Evolutionary conservation across 2,329 filamentous ascomycete species (phyloP).

Genomic region (Trichoderma asperellum): DNA sequence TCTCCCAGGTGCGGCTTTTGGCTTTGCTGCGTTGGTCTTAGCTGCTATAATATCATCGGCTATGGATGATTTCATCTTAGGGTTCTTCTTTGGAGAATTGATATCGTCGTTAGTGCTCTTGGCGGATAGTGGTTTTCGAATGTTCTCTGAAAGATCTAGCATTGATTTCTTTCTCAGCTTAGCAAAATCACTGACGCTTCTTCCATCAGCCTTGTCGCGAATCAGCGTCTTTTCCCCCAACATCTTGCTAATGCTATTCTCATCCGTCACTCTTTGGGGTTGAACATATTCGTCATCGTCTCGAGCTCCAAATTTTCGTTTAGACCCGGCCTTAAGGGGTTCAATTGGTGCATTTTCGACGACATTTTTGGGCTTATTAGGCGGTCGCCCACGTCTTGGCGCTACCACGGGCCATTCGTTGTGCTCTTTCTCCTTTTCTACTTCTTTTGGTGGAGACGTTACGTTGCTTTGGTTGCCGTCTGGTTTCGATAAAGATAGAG

Average conservation of each 20-base stretch:
- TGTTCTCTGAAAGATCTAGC: slow-evolving; percentile 35
- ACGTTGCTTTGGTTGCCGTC: slow-evolving; percentile 22
- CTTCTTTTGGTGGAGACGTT: not conserved
- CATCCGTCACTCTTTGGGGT: slow-evolving; percentile 35
- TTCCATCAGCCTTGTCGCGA: slow-evolving; percentile 45
- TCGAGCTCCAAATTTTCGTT: slow-evolving; percentile 60
- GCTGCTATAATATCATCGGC: slow-evolving; percentile 45
- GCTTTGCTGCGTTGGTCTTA: slow-evolving; percentile 44
- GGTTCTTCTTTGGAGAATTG: slow-evolving; percentile 59
- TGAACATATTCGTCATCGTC: slow-evolving; percentile 55
- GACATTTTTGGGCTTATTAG: not conserved
- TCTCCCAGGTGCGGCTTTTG: slow-evolving; percentile 37
- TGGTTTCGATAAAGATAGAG: slow-evolving; percentile 37
- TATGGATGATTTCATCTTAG: slow-evolving; percentile 43
- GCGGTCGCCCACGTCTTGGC: not conserved
- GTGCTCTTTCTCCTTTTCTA: not conserved
- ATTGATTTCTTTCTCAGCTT: slow-evolving; percentile 47
- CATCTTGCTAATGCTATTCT: slow-evolving; percentile 36
- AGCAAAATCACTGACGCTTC: slow-evolving; percentile 53
- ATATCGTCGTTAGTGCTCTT: slow-evolving; percentile 66
- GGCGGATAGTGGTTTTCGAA: slow-evolving; percentile 55
- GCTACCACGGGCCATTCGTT: not conserved
- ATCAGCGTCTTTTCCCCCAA: slow-evolving; percentile 37
- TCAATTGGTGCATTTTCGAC: slow-evolving; percentile 31
- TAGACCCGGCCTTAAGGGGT: slow-evolving; percentile 53